Conservation (phyloP, 768 basidiomycete genomes). For the Leccinum uliginosum region DNA sequence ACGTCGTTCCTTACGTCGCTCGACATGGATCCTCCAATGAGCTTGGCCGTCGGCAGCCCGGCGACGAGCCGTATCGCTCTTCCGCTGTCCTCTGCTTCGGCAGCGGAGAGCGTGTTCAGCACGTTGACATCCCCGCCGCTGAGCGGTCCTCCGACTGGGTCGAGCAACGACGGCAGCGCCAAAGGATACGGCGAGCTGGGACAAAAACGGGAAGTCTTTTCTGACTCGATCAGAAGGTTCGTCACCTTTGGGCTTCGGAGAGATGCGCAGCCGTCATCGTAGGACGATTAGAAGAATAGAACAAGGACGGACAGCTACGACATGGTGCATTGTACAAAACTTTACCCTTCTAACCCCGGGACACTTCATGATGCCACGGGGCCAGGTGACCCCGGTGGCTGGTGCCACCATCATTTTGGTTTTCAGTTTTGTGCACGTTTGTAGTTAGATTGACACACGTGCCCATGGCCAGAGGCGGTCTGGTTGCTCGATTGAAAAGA, state of each 20-base stretch:
- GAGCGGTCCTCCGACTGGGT: slow-evolving; percentile 60
- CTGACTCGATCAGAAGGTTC: slow-evolving; percentile 74
- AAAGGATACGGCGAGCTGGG: slow-evolving; percentile 36
- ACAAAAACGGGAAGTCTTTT: slow-evolving; percentile 75
- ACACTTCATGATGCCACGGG: background rate
- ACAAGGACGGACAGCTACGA: background rate
- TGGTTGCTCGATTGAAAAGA: background rate
- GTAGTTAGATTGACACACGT: slow-evolving; percentile 1
- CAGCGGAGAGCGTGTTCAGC: slow-evolving; percentile 54
- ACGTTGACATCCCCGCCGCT: slow-evolving; percentile 57
- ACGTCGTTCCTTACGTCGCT: slow-evolving; percentile 90
- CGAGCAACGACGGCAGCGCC: slow-evolving; percentile 41
- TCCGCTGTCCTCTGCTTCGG: slow-evolving; percentile 34
- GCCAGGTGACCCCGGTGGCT: background rate
- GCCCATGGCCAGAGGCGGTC: background rate
- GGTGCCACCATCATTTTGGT: slow-evolving; percentile 11
- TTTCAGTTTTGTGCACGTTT: background rate
- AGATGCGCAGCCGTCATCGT: slow-evolving; percentile 42
- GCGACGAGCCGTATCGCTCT: slow-evolving; percentile 59
- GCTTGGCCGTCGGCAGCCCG: slow-evolving; percentile 59
- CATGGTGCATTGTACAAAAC: too few relatives aligned
- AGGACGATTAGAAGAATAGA: slow-evolving; percentile 4
- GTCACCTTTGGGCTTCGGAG: slow-evolving; percentile 86
- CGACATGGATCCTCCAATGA: slow-evolving; percentile 87
- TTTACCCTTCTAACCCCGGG: background rate